Conservation (phyloP, 2,329 filamentous ascomycete species). For the Cordyceps pruinosa region DNA sequence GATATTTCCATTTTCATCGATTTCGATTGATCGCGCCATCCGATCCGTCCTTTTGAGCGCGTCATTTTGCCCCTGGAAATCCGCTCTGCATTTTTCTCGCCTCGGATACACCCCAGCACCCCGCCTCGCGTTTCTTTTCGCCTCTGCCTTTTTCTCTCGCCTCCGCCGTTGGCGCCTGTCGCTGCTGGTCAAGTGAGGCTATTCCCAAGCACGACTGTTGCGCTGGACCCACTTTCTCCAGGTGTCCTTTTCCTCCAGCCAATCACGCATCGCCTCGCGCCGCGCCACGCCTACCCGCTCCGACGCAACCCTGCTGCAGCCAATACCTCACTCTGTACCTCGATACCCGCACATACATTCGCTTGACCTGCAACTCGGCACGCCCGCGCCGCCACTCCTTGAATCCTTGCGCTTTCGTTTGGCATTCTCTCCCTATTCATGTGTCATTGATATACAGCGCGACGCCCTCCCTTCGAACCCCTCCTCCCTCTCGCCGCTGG, state of each 20-base stretch:
- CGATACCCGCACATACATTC: no score
- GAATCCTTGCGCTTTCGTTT: background rate
- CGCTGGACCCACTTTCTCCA: slow-evolving; percentile 15
- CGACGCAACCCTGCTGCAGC: slow-evolving; percentile 5
- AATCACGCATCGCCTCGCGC: slow-evolving; percentile 16
- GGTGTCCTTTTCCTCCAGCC: slow-evolving; percentile 12
- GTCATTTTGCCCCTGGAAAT: slow-evolving; percentile 28
- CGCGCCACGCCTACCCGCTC: slow-evolving; percentile 2
- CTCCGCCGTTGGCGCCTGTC: slow-evolving; percentile 11
- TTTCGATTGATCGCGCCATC: slow-evolving; percentile 28
- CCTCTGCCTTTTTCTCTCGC: background rate
- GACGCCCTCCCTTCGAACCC: no score
- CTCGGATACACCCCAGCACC: slow-evolving; percentile 19
- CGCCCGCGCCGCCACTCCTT: background rate
- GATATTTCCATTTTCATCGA: slow-evolving; percentile 35
- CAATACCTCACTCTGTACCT: background rate
- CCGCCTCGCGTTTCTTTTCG: slow-evolving; percentile 19
- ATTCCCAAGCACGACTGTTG: slow-evolving; percentile 27
- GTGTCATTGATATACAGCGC: background rate
- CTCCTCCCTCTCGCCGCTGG: background rate
- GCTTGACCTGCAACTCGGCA: background rate
- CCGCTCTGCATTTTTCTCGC: slow-evolving; percentile 23
- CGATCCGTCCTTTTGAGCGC: slow-evolving; percentile 28
- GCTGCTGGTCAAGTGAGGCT: slow-evolving; percentile 29
- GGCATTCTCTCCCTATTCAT: background rate